phyloP scores from a whole-genome alignment of 768 basidiomycete species.

The Suillus sp. region DNA sequence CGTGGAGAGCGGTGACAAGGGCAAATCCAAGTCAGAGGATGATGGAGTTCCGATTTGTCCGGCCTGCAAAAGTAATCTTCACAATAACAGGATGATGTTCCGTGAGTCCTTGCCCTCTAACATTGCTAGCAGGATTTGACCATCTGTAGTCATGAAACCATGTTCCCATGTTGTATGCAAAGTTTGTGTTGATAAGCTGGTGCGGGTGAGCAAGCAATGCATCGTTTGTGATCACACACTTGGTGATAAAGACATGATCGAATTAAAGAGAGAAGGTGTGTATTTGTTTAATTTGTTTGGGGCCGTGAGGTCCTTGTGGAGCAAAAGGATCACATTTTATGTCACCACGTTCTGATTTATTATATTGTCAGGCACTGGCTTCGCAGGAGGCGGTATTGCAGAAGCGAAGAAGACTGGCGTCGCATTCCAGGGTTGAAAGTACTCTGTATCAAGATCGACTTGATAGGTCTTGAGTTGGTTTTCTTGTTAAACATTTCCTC shows the following conservation, averaged over 20 bases:
- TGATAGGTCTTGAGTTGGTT: background rate
- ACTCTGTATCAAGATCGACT: conserved; percentile 2
- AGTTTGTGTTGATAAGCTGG: conserved; percentile 87
- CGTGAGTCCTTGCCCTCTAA: conserved; percentile 45
- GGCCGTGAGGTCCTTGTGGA: background rate
- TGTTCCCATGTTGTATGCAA: conserved; percentile 94
- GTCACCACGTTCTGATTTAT: conserved; percentile 10
- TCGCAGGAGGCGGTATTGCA: conserved; percentile 93
- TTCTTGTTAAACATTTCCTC: conserved; percentile 4
- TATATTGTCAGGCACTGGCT: conserved; percentile 73
- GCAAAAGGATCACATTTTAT: background rate
- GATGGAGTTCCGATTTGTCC: conserved; percentile 72
- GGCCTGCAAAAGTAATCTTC: conserved; percentile 82
- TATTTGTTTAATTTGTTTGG: conserved; percentile 7
- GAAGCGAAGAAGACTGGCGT: conserved; percentile 79
- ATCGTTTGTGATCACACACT: conserved; percentile 78
- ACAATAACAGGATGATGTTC: conserved; percentile 73
- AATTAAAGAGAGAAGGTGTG: conserved; percentile 86
- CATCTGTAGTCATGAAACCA: conserved; percentile 66
- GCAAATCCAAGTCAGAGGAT: conserved; percentile 53
- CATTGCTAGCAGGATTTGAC: conserved; percentile 8
- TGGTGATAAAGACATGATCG: conserved; percentile 72
- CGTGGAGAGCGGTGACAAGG: conserved; percentile 32
- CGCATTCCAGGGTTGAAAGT: conserved; percentile 77
- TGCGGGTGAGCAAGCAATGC: conserved; percentile 78